phyloP scores from a whole-genome alignment of 352 stramenopile genomes.

The Phytophthora pinifolia region DNA sequence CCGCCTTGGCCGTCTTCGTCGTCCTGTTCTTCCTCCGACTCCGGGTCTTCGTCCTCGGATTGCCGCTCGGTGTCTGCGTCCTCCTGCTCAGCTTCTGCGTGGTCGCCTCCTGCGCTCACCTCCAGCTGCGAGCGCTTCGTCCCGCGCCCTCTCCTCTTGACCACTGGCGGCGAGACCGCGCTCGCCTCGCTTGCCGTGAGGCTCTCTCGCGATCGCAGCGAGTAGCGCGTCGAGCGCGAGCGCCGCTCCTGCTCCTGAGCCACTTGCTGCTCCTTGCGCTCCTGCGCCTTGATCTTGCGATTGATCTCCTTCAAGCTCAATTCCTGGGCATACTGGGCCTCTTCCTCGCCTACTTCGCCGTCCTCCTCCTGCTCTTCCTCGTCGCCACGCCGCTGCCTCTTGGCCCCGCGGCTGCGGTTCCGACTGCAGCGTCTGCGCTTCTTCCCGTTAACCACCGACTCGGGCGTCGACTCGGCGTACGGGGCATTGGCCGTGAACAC shows the following conservation, averaged over 20 bases:
- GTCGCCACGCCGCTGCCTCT: constrained; percentile 24
- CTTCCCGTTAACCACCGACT: constrained; percentile 21
- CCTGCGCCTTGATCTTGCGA: constrained; percentile 45
- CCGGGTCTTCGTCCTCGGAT: constrained; percentile 35
- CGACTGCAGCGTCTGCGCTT: constrained; percentile 28
- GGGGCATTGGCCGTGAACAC: constrained; percentile 47
- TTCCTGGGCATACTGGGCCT: constrained; percentile 42
- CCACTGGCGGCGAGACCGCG: constrained; percentile 13
- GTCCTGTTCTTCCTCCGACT: constrained; percentile 31
- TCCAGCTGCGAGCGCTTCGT: constrained; percentile 34
- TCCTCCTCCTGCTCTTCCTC: constrained; percentile 30
- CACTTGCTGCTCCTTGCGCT: constrained; percentile 35
- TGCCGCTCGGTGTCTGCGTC: constrained; percentile 34
- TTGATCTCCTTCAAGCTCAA: constrained; percentile 64
- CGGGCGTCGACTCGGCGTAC: constrained; percentile 17
- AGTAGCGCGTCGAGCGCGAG: constrained; percentile 48
- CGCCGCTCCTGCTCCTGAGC: constrained; percentile 25
- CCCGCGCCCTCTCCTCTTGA: constrained; percentile 1
- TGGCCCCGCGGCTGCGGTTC: constrained; percentile 13
- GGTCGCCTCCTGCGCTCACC: constrained; percentile 20
- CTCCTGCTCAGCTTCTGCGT: constrained; percentile 16
- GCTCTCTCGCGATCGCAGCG: constrained; percentile 54
- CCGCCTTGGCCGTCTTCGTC: constrained; percentile 30
- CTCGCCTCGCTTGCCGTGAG: constrained; percentile 28
- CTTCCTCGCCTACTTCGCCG: constrained; percentile 33